These are phyloP conservation scores for Melampsora larici-populina DNA, from an alignment of 1,284 basidiomycete genomes.

Conservation along the genomic window DNA sequence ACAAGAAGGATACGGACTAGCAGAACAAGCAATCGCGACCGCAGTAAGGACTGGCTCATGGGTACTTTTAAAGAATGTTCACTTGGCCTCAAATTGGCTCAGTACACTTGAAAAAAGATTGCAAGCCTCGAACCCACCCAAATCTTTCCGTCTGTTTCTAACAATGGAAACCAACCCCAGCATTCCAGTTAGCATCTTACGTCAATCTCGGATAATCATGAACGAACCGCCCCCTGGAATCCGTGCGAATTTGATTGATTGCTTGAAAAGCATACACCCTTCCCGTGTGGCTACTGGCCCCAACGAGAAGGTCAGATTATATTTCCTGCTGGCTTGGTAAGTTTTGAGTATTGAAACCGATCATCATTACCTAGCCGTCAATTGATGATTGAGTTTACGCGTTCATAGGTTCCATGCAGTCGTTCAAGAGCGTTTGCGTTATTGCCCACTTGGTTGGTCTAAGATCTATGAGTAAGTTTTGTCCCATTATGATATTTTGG, in stretches of 20 bases:
- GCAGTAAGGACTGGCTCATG: slow-evolving; percentile 86
- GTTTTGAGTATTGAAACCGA: not conserved
- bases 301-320: slow-evolving; percentile 80
- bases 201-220: slow-evolving; percentile 91
- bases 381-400: not conserved
- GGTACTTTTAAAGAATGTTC: slow-evolving; percentile 91
- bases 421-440: slow-evolving; percentile 89
- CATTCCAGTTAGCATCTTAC: slow-evolving; percentile 90
- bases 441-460: slow-evolving; percentile 90
- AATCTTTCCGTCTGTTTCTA: slow-evolving; percentile 89
- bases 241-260: slow-evolving; percentile 88
- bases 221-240: slow-evolving; percentile 94
- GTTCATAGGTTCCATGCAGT: slow-evolving; percentile 74
- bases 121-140: slow-evolving; percentile 75
- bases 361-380: not conserved
- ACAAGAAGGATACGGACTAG: slow-evolving; percentile 87
- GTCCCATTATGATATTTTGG: not conserved
- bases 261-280: slow-evolving; percentile 71
- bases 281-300: slow-evolving; percentile 71
- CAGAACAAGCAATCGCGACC: slow-evolving; percentile 86
- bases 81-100: slow-evolving; percentile 83
- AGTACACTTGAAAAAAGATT: slow-evolving; percentile 91
- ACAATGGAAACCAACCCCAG: slow-evolving; percentile 91
- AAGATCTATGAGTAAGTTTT: slow-evolving; percentile 70
- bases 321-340: slow-evolving; percentile 80